These are phyloP conservation scores for Pichia sporocuriosa DNA, from an alignment of 805 yeast species.

Conservation along the genomic window DNA sequence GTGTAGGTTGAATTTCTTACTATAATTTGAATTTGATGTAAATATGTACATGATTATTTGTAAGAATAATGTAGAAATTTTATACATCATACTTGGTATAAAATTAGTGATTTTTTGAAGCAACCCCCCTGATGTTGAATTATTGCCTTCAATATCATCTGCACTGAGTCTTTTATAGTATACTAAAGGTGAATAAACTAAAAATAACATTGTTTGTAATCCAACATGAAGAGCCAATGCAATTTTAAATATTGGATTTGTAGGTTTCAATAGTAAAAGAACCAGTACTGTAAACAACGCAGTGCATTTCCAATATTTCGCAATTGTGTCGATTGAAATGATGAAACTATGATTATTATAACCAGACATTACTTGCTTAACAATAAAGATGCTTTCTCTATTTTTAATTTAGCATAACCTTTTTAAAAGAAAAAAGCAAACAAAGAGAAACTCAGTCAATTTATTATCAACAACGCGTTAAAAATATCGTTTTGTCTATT, in stretches of 20 bases:
- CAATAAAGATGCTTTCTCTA: too few relatives aligned
- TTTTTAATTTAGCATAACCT: too few relatives aligned
- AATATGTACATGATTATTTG: constrained; percentile 6
- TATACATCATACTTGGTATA: constrained; percentile 22
- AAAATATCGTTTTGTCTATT: too few relatives aligned
- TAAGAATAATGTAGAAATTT: constrained; percentile 15
- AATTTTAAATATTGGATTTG: constrained; percentile 25
- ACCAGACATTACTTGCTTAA: too few relatives aligned
- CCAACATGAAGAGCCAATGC: constrained; percentile 26
- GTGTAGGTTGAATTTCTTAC: background rate
- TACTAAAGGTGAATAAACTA: constrained; percentile 20
- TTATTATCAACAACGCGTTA: too few relatives aligned
- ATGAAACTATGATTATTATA: background rate
- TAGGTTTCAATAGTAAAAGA: constrained; percentile 16
- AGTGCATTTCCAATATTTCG: constrained; percentile 14
- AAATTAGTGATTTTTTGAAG: constrained; percentile 16
- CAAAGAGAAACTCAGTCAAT: too few relatives aligned
- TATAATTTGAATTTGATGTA: background rate
- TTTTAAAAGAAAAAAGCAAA: too few relatives aligned
- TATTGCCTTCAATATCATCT: constrained; percentile 3
- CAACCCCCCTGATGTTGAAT: constrained; percentile 12
- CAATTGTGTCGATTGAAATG: constrained; percentile 12
- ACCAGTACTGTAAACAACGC: constrained; percentile 11
- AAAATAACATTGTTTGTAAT: constrained; percentile 15
- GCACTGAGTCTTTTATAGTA: constrained; percentile 16